These are phyloP conservation scores for Kurtzmaniella fragi DNA, from an alignment of 805 yeast species.

Conservation along the genomic window DNA sequence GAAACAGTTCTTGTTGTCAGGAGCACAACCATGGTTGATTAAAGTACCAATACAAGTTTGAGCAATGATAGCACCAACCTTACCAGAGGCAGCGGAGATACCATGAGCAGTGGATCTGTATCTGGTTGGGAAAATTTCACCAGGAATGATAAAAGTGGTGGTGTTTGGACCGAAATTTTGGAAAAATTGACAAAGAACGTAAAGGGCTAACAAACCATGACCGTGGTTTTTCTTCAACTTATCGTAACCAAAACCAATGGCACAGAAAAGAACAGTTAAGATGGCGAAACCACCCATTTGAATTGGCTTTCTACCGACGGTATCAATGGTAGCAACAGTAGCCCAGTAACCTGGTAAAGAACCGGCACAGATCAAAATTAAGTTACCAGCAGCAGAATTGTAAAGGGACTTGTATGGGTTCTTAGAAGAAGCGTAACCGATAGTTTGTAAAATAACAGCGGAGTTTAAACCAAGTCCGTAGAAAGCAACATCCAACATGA, in stretches of 20 bases:
- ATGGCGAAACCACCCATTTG: conserved; percentile 73
- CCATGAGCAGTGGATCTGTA: conserved; percentile 96
- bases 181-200: conserved; percentile 81
- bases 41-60: conserved; percentile 84
- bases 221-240: conserved; percentile 42
- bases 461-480: conserved; percentile 86
- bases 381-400: conserved; percentile 85
- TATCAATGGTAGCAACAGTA: conserved; percentile 74
- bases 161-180: conserved; percentile 91
- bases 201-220: conserved; percentile 68
- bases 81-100: conserved; percentile 88
- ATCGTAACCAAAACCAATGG: conserved; percentile 80
- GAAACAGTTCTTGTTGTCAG: conserved; percentile 62
- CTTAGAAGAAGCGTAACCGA: conserved; percentile 72
- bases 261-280: conserved; percentile 68
- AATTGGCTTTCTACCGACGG: conserved; percentile 77
- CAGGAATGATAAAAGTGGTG: conserved; percentile 87
- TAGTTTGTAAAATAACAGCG: conserved; percentile 71
- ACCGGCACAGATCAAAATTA: conserved; percentile 92
- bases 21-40: conserved; percentile 71
- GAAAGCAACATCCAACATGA: conserved; percentile 82
- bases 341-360: conserved; percentile 92
- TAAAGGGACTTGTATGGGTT: conserved; percentile 69
- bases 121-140: conserved; percentile 91
- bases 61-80: conserved; percentile 89